Percentiles rank a stretch among this genome's conserved stretches.
phyloP scores from a whole-genome alignment of 345 rosid genomes.

The Eucalyptus pumila region DNA sequence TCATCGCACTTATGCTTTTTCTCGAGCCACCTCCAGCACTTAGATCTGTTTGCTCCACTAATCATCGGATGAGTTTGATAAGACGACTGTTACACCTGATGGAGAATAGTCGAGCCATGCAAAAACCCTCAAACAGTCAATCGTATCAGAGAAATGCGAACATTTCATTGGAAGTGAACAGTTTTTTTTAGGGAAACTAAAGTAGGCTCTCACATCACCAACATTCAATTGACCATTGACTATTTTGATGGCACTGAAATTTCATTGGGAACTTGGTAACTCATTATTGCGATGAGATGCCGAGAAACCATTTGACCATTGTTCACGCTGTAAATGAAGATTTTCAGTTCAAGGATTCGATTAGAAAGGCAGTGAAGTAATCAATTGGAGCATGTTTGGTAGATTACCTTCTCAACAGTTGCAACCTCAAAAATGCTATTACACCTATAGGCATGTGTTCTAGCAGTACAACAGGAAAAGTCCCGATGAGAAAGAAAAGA shows the following conservation, averaged over 20 bases:
- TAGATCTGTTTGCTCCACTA: not conserved
- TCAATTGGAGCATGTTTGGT: not conserved
- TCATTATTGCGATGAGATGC: not conserved
- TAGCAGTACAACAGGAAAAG: not conserved
- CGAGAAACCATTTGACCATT: not conserved
- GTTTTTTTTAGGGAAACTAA: not conserved
- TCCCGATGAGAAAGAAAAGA: not conserved
- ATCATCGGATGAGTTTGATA: not conserved
- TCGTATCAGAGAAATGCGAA: not conserved
- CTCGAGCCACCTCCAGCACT: not conserved
- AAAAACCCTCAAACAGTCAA: not conserved
- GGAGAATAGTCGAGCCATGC: not conserved
- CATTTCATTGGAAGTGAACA: not conserved
- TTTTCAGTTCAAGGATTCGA: not conserved
- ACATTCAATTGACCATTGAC: not conserved
- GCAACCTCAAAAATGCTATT: not conserved
- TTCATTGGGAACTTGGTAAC: not conserved
- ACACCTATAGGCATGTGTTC: not conserved
- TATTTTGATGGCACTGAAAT: not conserved
- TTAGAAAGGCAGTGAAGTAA: not conserved
- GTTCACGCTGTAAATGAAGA: not conserved
- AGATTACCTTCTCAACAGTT: not conserved
- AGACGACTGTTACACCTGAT: not conserved
- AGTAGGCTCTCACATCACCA: not conserved
- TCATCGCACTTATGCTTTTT: not conserved